Evolutionary conservation across 805 yeast genomes (phyloP), one percentile per base, ranked within the genome.

Genomic region (Myxozyma sirexii): DNA sequence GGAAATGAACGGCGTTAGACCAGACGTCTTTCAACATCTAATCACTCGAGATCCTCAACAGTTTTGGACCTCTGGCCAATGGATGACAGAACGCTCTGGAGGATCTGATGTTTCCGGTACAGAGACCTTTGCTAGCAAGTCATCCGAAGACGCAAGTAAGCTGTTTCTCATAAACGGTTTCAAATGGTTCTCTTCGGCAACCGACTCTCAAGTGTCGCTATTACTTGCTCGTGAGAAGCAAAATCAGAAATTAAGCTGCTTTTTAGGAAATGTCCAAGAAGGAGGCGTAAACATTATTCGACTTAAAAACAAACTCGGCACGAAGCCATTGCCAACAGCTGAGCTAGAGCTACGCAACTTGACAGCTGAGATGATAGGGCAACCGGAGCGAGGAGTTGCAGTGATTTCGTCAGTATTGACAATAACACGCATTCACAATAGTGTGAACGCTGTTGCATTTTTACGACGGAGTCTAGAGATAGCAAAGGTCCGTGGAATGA

Each of bases 51-150:
- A 71, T 41, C 74, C 74, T 1, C 21, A 23, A 6, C n/a, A 44
- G 21, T 66, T 64, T 6, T 71, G 74, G 74, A 71, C 70, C n/a
- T 68, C 73, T 2, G 74, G 74, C 10, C 74, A 71, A 49, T 71
- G 74, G 74, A 71, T 71, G 74, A 71, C 74, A 0, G 74, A 71
- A 49, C 60, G 74, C 1, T 59, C 72, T 17, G 74, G 74, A 1
- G 74, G 74, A 4, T 68, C 72, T 6, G 74, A 71, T 26, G 72
- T 71, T 13, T 51, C 70, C 8, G 62, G 64, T 13, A 69, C 71
- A 0, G 74, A 71, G 52, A 69, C 74, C 1, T 61, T 64, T 2
- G 74, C 74, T 4, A 59, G 59, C 10, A 46, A 54, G 35, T 19
- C 33, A 12, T 41, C 53, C 8, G 49, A 43, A 7, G 49, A 24